Evolutionary conservation across 768 basidiomycete genomes (phyloP).

Genomic region (Boletales sp.): DNA sequence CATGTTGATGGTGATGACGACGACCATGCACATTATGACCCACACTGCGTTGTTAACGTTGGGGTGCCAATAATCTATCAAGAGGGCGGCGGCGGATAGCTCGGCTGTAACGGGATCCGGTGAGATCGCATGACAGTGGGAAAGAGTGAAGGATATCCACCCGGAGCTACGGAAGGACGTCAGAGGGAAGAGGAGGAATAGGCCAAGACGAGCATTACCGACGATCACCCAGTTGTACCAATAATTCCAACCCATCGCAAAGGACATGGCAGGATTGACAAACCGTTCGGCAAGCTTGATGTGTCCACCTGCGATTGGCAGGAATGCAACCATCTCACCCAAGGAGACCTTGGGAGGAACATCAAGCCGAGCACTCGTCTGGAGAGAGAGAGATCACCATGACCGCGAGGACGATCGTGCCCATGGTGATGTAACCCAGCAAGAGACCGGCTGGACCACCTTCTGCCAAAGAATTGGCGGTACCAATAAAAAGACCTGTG

Average conservation of each 20-base stretch:
- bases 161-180: conserved; percentile 17
- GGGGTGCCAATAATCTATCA: conserved; percentile 71
- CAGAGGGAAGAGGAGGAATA: neutral
- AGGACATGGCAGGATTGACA: conserved; percentile 69
- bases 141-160: conserved; percentile 10
- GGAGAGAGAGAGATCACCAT: conserved; percentile 46
- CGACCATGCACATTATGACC: conserved; percentile 73
- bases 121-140: neutral
- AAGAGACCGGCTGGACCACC: conserved; percentile 76
- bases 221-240: conserved; percentile 38
- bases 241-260: conserved; percentile 53
- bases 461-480: conserved; percentile 42
- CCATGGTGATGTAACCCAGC: conserved; percentile 65
- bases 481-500: conserved; percentile 69
- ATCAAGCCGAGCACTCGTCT: neutral
- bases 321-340: conserved; percentile 59
- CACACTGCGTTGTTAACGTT: conserved; percentile 65
- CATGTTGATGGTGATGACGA: conserved; percentile 75
- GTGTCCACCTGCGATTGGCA: conserved; percentile 78
- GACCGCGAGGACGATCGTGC: conserved; percentile 64
- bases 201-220: conserved; percentile 5
- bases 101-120: conserved; percentile 21
- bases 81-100: conserved; percentile 51
- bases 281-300: conserved; percentile 82
- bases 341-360: conserved; percentile 49